A percentile compares a stretch with the other conserved stretches of the same genome.
phyloP scores from a whole-genome alignment of 2,329 filamentous ascomycete species.

The Huntiella decipiens region DNA sequence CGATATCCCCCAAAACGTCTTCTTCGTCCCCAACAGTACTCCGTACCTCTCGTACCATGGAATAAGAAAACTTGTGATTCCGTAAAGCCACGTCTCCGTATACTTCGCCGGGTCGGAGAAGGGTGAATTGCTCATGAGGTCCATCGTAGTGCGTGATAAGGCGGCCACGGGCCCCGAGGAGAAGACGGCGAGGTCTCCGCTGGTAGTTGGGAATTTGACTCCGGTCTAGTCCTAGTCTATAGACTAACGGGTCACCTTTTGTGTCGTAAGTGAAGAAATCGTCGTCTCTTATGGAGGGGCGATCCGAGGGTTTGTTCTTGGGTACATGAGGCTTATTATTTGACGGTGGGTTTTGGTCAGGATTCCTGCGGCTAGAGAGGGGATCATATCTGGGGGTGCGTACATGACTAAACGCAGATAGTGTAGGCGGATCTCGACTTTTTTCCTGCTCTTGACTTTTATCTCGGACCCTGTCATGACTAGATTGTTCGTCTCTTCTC shows the following conservation, averaged over 20 bases:
- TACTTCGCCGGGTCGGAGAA: constrained; percentile 25
- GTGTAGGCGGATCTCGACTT: background rate
- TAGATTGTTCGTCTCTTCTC: background rate
- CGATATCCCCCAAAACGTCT: constrained; percentile 23
- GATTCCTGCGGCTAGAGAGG: too few relatives aligned
- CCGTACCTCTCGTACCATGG: constrained; percentile 4
- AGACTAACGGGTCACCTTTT: constrained; percentile 57
- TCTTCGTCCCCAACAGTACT: background rate
- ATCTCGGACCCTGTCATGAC: background rate
- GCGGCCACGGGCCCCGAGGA: constrained; percentile 45
- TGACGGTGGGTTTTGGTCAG: background rate
- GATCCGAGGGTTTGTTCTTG: background rate
- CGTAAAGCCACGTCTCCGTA: constrained; percentile 5
- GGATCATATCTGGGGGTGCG: background rate
- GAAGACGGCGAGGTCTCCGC: constrained; percentile 45
- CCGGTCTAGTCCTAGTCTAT: constrained; percentile 49
- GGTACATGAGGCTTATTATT: background rate
- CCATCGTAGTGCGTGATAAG: constrained; percentile 49
- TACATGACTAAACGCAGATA: background rate
- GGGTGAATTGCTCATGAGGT: constrained; percentile 34
- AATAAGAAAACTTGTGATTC: constrained; percentile 9
- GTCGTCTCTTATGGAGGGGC: constrained; percentile 12
- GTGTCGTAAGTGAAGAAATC: constrained; percentile 45
- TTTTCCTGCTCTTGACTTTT: background rate
- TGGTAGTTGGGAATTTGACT: constrained; percentile 54